phyloP scores from a whole-genome alignment of 108 stramenopile genomes.

The Skeletonema tropicum region DNA sequence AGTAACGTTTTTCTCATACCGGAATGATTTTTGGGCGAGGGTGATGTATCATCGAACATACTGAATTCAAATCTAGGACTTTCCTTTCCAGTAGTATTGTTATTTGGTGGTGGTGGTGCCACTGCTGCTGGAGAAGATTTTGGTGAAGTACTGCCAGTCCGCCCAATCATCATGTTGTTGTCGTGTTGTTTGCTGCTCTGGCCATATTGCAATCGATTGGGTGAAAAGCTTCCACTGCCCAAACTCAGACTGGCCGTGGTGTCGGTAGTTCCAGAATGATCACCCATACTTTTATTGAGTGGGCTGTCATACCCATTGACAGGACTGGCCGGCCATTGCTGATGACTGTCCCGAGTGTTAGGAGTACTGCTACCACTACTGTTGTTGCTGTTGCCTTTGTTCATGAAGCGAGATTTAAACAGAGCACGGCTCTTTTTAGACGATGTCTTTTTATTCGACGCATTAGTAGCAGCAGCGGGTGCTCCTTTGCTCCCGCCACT shows the following conservation, averaged over 20 bases:
- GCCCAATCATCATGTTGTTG: not conserved
- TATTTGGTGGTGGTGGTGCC: not conserved
- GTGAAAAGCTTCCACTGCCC: not conserved
- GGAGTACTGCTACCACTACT: no score
- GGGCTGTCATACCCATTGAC: not conserved
- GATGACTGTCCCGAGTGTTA: not conserved
- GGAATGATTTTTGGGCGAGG: no score
- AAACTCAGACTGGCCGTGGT: constrained; percentile 2
- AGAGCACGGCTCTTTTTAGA: not conserved
- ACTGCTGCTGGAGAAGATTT: not conserved
- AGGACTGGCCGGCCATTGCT: not conserved
- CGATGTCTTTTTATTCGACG: no score
- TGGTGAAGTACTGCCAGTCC: not conserved
- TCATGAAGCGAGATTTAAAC: not conserved
- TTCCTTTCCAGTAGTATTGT: not conserved
- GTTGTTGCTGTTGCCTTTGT: not conserved
- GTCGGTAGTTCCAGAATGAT: not conserved
- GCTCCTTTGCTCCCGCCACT: no score
- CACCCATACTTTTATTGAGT: not conserved
- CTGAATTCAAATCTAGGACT: not conserved
- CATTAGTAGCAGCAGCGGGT: no score
- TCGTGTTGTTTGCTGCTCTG: not conserved
- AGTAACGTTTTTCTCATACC: not conserved
- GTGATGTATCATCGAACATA: not conserved
- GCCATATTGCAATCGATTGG: not conserved